phyloP scores from a whole-genome alignment of 208 protist genomes.

The Acanthamoeba comandoni region DNA sequence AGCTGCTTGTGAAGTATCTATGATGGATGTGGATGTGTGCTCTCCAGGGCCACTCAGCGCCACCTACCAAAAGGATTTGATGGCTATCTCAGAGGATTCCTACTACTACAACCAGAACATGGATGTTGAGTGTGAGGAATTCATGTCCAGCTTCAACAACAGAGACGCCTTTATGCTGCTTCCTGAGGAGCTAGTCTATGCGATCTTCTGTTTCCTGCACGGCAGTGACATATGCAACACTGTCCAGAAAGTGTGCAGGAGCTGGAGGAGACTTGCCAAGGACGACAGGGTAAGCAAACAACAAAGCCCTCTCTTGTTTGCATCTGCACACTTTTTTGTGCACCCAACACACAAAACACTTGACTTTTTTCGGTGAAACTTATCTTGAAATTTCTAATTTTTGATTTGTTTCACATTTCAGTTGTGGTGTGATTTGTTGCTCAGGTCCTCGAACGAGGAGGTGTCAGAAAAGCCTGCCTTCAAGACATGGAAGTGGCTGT shows the following conservation, averaged over 20 bases:
- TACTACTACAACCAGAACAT: no score
- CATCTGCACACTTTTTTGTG: no score
- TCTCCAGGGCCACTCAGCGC: no score
- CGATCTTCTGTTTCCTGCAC: constrained; percentile 67
- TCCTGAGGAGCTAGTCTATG: constrained; percentile 62
- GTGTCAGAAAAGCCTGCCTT: constrained; percentile 46
- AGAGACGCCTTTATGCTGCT: constrained; percentile 10
- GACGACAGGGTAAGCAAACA: constrained; percentile 69
- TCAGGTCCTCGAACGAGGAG: background rate
- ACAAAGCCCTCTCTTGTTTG: no score
- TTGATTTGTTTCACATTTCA: background rate
- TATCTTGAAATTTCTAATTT: background rate
- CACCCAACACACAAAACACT: no score
- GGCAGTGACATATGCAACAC: constrained; percentile 53
- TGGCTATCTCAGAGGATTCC: no score
- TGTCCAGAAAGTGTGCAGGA: constrained; percentile 44
- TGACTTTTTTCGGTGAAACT: background rate
- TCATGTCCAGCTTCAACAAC: no score
- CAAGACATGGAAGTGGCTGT: constrained; percentile 72
- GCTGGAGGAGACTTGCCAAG: constrained; percentile 29
- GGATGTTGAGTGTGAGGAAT: no score
- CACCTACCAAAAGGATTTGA: no score
- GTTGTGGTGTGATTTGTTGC: constrained; percentile 25
- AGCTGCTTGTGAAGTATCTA: no score
- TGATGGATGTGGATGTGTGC: no score